These are phyloP conservation scores for Botrytis pseudocinerea DNA, from an alignment of 2,329 filamentous ascomycete species.

Conservation along the genomic window DNA sequence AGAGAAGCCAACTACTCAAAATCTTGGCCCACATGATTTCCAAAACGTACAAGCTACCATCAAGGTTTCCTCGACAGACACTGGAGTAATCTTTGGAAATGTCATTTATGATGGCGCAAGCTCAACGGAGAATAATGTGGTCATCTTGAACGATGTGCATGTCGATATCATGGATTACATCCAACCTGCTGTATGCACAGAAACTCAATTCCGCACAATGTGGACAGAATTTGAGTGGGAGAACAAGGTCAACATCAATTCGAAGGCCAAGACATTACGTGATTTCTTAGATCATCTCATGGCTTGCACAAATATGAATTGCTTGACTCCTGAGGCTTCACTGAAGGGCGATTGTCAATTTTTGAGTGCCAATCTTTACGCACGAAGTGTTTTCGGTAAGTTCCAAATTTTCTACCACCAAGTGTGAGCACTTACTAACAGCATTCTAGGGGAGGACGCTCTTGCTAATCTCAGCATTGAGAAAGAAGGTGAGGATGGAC, in stretches of 20 bases:
- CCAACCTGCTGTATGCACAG: conserved; percentile 91
- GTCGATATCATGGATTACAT: conserved; percentile 99
- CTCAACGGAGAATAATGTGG: conserved; percentile 90
- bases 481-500: conserved; percentile 92
- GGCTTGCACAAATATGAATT: conserved; percentile 99
- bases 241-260: conserved; percentile 99
- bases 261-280: conserved; percentile 86
- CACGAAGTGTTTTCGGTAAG: conserved; percentile 96
- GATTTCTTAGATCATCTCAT: conserved; percentile 94
- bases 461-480: conserved; percentile 97
- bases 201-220: conserved; percentile 99
- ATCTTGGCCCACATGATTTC: conserved; percentile 93
- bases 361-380: conserved; percentile 94
- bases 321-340: conserved; percentile 91
- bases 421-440: conserved; percentile 31
- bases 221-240: conserved; percentile 99
- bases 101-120: conserved; percentile 95
- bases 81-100: conserved; percentile 97
- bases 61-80: conserved; percentile 97
- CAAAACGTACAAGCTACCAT: conserved; percentile 98
- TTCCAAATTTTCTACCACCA: conserved; percentile 34
- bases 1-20: conserved; percentile 93
- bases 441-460: conserved; percentile 82
- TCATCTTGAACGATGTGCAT: conserved; percentile 96
- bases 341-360: conserved; percentile 98